Base-by-base conservation (phyloP, 179 eudicot species). In the Silene coronaria region DNA sequence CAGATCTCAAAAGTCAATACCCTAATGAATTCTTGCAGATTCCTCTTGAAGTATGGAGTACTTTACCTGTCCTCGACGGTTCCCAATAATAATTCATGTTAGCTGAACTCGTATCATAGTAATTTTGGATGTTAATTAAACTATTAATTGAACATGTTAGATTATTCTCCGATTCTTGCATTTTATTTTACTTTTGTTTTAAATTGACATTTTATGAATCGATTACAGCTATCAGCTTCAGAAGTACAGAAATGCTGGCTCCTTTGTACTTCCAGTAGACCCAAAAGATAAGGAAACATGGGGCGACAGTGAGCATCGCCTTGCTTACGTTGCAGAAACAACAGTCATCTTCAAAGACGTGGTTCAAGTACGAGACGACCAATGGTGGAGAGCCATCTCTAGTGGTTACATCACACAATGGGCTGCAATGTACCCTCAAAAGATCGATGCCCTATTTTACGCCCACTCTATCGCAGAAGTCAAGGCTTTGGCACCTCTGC, bases 351-450 rank as follows among this genome's bases (percentile, higher is more conserved):
- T 94, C 92, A 94, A 94, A 86, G 96, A 85, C 76, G 67, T 87
- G 0, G 94, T 94, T 69, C 96, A 92, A 84, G 95, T 92, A 46
- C 81, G 98, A 36, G 98, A 94, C 26, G 92, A 94, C 34, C 98
- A 94, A 74, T 94, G 98, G 98, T 94, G 98, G 98, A 85, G 81
- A 77, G 94, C 98, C 36, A 90, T 94, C 64, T 82, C 95, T 0
- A 86, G 91, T 17, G 98, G 98, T 30, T 92, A 94, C 82, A 38
- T 94, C 0, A 94, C 98, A 12, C 98, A 94, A 61, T 92, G 98
- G 98, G 98, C 98, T 0, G 94, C 97, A 3, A 94, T 94, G 98
- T 0, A 94, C 75, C 98, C 94, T 64, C 98, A 94, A 70, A 92
- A 89, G 70, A 90, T 90, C 4, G 98, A 94, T 58, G 98, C 97